Conservation (phyloP, 78 protist genomes). For the Dictyostelium citrinum region DNA sequence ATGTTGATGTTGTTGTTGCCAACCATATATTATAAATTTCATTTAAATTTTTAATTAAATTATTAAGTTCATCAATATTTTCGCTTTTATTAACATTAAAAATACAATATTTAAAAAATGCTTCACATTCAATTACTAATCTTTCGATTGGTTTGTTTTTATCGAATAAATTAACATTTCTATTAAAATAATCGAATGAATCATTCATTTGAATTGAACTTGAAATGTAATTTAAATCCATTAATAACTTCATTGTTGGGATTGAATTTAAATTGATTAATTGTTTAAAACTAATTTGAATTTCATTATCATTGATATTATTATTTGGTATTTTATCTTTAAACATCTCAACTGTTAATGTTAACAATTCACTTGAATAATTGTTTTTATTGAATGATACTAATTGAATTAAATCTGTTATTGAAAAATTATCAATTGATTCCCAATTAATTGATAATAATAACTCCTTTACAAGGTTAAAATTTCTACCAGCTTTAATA, state of each 20-base stretch:
- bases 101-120: not conserved
- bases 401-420: not conserved
- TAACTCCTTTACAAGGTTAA: not conserved
- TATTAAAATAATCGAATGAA: no score
- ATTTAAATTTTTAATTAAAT: no score
- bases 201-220: not conserved
- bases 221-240: not conserved
- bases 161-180: not conserved
- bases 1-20: not conserved
- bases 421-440: not conserved
- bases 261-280: not conserved
- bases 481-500: not conserved
- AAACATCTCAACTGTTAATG: not conserved
- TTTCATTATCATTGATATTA: not conserved
- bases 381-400: not conserved
- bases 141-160: not conserved
- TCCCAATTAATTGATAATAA: no score
- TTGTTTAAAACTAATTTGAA: no score
- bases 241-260: not conserved
- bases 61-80: not conserved
- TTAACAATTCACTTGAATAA: not conserved
- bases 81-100: not conserved
- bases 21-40: not conserved
- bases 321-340: not conserved
- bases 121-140: not conserved